Conservation (phyloP, 78 protist species). For the Dictyostelium brefeldianum region DNA sequence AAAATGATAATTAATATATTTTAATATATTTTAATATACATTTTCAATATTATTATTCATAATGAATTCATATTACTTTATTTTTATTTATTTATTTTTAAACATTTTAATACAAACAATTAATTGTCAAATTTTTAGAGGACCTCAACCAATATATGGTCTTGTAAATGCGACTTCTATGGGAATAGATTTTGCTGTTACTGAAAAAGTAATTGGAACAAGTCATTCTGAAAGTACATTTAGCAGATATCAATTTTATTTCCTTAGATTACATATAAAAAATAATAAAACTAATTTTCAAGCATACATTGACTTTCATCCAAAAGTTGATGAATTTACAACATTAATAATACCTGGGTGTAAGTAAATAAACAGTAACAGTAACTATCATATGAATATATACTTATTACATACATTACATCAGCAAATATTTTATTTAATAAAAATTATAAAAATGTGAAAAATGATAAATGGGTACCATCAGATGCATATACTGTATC, state of each 20-base stretch:
- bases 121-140: not conserved
- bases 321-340: conserved; percentile 68
- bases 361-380: too few species aligned
- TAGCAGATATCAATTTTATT: conserved; percentile 36
- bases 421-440: not conserved
- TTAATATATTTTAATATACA: too few species aligned
- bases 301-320: conserved; percentile 40
- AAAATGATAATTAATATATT: too few species aligned
- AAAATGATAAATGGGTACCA: not conserved
- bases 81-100: too few species aligned
- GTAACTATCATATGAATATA: too few species aligned
- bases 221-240: not conserved
- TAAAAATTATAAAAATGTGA: not conserved
- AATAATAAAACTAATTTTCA: not conserved
- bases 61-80: too few species aligned
- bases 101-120: not conserved
- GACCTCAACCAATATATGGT: not conserved
- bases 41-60: too few species aligned
- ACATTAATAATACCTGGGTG: conserved; percentile 6
- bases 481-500: too few species aligned
- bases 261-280: not conserved
- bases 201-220: not conserved
- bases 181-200: not conserved
- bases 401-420: too few species aligned
- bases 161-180: not conserved